These are phyloP conservation scores for Erysiphe pulchra DNA, from an alignment of 2,329 filamentous ascomycete species.

Conservation along the genomic window DNA sequence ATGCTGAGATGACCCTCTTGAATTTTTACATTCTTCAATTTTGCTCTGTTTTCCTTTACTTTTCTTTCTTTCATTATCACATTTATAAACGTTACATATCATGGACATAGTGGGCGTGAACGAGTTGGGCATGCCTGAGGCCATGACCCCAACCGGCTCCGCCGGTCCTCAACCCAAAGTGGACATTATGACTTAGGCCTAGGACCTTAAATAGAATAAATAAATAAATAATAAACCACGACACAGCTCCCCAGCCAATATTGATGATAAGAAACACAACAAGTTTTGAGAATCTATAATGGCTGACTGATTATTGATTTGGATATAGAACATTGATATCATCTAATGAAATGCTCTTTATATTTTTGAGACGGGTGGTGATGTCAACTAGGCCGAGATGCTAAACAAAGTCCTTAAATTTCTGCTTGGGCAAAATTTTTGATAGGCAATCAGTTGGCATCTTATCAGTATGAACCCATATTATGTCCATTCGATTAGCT, in stretches of 20 bases:
- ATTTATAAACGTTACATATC: no score
- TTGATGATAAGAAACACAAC: not conserved
- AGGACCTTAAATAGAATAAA: no score
- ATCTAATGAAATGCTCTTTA: not conserved
- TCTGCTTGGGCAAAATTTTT: not conserved
- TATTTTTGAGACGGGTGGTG: not conserved
- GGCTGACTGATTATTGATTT: not conserved
- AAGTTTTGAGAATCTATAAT: not conserved
- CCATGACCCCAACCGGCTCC: no score
- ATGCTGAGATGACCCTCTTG: no score
- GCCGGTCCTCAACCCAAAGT: no score
- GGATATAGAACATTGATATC: not conserved
- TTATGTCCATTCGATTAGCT: not conserved
- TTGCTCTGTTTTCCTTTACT: no score
- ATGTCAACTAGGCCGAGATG: not conserved
- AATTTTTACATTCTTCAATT: no score
- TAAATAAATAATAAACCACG: not conserved
- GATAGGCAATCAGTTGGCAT: not conserved
- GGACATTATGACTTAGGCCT: no score
- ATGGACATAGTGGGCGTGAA: no score
- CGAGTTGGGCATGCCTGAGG: no score
- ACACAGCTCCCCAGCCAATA: not conserved
- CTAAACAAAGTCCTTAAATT: slow-evolving; percentile 1
- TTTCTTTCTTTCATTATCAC: no score
- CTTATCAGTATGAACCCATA: not conserved